Evolutionary conservation across 176 grass and related monocot genomes (phyloP).

Genomic region (bread wheat (Triticum aestivum)): DNA sequence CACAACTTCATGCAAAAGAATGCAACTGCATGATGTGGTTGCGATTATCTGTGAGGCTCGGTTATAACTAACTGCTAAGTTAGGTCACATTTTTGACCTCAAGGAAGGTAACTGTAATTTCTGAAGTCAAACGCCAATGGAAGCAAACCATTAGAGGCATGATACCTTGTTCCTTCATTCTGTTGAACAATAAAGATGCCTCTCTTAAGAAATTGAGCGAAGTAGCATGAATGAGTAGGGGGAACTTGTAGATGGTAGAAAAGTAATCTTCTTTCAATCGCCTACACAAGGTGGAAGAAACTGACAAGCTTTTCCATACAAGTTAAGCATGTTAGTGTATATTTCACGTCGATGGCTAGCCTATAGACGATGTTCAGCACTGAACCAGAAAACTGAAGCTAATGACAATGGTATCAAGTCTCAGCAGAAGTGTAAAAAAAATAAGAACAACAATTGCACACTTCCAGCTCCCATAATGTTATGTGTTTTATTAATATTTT

Average conservation of each 20-base stretch:
- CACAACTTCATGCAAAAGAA: not conserved
- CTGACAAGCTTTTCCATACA: conserved; percentile 80
- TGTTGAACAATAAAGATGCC: conserved; percentile 45
- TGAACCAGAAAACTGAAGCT: too few species aligned
- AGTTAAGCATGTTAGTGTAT: conserved; percentile 19
- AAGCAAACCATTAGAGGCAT: conserved; percentile 66
- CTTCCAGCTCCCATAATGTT: too few species aligned
- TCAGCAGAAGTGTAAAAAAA: too few species aligned
- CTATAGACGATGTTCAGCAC: too few species aligned
- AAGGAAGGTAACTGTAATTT: not conserved
- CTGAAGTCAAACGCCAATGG: not conserved
- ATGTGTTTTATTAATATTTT: too few species aligned
- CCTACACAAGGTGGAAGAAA: not conserved
- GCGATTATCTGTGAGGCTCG: not conserved
- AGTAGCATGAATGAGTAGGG: not conserved
- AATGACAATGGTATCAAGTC: too few species aligned
- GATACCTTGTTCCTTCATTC: conserved; percentile 87
- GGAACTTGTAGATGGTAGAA: not conserved
- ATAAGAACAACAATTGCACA: too few species aligned
- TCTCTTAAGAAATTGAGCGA: conserved; percentile 45
- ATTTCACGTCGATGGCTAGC: too few species aligned
- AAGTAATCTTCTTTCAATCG: not conserved
- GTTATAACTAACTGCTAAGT: not conserved
- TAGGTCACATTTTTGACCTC: not conserved
- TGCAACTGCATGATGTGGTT: not conserved